Evolutionary conservation across 108 stramenopile species (phyloP).

Genomic region (Pseudonitzschia pungens): DNA sequence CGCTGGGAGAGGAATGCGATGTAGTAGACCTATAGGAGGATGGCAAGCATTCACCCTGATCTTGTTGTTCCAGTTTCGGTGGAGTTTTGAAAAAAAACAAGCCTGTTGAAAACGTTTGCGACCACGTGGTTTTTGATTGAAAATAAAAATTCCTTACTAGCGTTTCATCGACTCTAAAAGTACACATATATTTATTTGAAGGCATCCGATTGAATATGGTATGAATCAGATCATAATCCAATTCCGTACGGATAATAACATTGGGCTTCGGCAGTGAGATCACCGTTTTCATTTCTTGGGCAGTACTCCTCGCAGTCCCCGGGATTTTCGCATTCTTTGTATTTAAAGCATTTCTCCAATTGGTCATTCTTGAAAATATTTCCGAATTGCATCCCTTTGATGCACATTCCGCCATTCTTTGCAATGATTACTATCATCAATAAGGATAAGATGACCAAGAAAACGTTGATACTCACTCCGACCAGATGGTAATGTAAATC

Average conservation of each 20-base stretch:
- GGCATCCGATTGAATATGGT: no score
- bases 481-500: conserved; percentile 25
- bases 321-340: neutral
- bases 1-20: no score
- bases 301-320: neutral
- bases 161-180: no score
- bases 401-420: conserved; percentile 36
- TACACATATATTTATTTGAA: no score
- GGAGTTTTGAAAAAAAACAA: no score
- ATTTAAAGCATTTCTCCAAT: conserved; percentile 29
- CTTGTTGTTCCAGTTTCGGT: no score
- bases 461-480: conserved; percentile 34
- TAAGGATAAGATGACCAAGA: conserved; percentile 23
- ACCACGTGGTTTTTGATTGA: no score
- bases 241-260: conserved; percentile 8
- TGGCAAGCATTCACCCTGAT: no score
- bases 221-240: neutral
- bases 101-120: no score
- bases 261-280: neutral
- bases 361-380: conserved; percentile 29
- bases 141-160: no score
- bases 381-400: conserved; percentile 16
- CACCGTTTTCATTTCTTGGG: neutral
- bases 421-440: conserved; percentile 32
- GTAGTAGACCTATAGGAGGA: no score